Base-by-base conservation (phyloP, 2,329 filamentous ascomycete species). In the Microcyclosporella mali region DNA sequence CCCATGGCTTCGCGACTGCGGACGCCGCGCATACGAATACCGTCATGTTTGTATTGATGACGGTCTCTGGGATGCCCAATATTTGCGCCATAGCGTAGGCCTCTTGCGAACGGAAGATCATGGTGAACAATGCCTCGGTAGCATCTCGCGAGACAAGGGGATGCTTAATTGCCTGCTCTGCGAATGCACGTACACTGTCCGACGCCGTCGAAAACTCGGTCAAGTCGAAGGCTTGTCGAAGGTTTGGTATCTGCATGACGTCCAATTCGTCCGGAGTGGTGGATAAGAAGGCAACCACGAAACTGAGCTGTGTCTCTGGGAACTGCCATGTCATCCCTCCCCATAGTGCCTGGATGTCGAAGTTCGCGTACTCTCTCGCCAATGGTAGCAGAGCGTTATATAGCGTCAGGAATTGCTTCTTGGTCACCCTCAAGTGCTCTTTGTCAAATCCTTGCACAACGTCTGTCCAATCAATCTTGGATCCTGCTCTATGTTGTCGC, bases 271-370 rank as follows among this genome's bases (percentile, higher is more conserved):
- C 78, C 0, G 83, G 76, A 10, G 77, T 78, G 43, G 89, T 76
- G 3, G 85, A 85, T 16, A 90, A 75, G 62, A 90, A 95, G 14
- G 88, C 88, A 50, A 84, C 84, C 41, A 97, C 79, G 62, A 97
- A 95, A n/a, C 89, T 94, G 28, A 98, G 71, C 52, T 97, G 90
- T 0, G 92, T 87, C 49, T 94, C 82, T 11, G 84, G 78, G 53
- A 94, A 79, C 49, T 83, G 80, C 90, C 94, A 98, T 4, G 21
- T 25, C 31, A 49, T 41, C 6, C 89, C 89, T 45, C 89, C 89
- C 89, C 92, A 97, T 16, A 98, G 71, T 30, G 75, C 77, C 62
- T 95, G 88, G 33, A 98, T 84, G 60, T 95, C 87, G 55, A 97
- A 81, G 18, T 71, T 70, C 12, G 75, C 69, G 36, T 78, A 70